Evolutionary conservation across 148 eudicot genomes (phyloP).

Genomic region (Fallopia convolvulus): DNA sequence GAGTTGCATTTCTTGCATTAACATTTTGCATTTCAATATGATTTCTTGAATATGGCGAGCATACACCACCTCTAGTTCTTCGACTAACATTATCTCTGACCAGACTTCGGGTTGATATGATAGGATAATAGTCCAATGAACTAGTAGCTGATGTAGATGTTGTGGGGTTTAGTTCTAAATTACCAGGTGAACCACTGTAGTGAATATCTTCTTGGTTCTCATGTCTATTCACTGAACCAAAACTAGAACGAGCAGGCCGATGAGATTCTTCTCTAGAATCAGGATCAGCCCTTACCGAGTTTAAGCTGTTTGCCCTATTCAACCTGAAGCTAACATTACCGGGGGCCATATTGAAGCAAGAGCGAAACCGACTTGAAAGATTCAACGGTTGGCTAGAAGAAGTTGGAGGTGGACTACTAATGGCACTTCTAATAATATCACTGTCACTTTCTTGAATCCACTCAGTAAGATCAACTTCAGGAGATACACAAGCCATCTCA

Average conservation of each 20-base stretch:
- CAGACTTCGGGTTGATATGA: conserved; percentile 23
- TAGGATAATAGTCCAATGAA: conserved; percentile 24
- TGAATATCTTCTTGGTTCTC: conserved; percentile 28
- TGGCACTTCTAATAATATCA: conserved; percentile 27
- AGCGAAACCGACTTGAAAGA: conserved; percentile 54
- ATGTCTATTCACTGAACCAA: conserved; percentile 26
- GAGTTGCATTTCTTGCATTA: conserved; percentile 37
- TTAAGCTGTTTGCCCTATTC: conserved; percentile 54
- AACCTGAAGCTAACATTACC: conserved; percentile 80
- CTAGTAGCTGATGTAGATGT: conserved; percentile 24
- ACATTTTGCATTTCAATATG: conserved; percentile 27
- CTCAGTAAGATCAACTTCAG: conserved; percentile 42
- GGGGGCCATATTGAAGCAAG: conserved; percentile 70
- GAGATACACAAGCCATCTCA: conserved; percentile 32
- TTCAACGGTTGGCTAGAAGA: conserved; percentile 44
- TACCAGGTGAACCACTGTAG: conserved; percentile 30
- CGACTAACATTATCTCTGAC: conserved; percentile 26
- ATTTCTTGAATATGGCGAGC: conserved; percentile 39
- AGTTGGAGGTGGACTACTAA: conserved; percentile 47
- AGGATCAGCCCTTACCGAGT: conserved; percentile 46
- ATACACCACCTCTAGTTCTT: conserved; percentile 20
- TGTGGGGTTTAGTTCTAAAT: conserved; percentile 20
- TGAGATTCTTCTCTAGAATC: conserved; percentile 38
- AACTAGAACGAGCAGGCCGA: conserved; percentile 22
- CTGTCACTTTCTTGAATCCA: conserved; percentile 44